Evolutionary conservation across 202 grass and related monocot genomes (phyloP).

Genomic region (Miscanthus sacchariflorus): DNA sequence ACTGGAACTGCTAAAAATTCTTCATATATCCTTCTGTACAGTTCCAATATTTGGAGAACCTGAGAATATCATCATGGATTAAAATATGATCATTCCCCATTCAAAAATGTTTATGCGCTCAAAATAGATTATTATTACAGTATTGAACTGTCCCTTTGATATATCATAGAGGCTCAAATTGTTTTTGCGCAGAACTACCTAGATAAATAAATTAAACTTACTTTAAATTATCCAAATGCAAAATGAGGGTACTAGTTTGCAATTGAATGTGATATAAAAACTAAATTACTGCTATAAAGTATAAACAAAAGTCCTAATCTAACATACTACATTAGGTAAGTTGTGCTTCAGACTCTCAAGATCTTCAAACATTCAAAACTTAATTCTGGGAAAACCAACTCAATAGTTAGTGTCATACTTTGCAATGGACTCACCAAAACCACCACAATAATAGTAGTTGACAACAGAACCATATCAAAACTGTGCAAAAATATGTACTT

Average conservation of each 20-base stretch:
- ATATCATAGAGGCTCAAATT: constrained; percentile 30
- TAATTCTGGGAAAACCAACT: constrained; percentile 7
- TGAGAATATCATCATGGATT: constrained; percentile 38
- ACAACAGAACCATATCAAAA: constrained; percentile 22
- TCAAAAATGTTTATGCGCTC: constrained; percentile 8
- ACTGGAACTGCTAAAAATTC: constrained; percentile 97
- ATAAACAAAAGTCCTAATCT: neutral
- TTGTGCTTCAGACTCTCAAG: constrained; percentile 18
- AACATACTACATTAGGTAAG: neutral
- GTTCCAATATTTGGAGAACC: constrained; percentile 88
- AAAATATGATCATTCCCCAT: constrained; percentile 12
- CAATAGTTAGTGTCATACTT: neutral
- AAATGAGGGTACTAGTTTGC: neutral
- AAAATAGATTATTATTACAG: neutral
- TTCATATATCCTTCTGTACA: constrained; percentile 95
- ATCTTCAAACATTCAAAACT: neutral
- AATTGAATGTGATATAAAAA: neutral
- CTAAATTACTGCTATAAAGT: neutral
- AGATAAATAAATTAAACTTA: constrained; percentile 9
- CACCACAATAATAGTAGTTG: neutral
- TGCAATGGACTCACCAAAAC: constrained; percentile 1
- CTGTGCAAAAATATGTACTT: constrained; percentile 29
- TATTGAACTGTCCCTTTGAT: neutral
- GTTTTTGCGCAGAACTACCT: constrained; percentile 2
- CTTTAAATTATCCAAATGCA: constrained; percentile 8